Evolutionary conservation across 169 alveolate genomes (phyloP).

Genomic region (Eimeria praecox): DNA sequence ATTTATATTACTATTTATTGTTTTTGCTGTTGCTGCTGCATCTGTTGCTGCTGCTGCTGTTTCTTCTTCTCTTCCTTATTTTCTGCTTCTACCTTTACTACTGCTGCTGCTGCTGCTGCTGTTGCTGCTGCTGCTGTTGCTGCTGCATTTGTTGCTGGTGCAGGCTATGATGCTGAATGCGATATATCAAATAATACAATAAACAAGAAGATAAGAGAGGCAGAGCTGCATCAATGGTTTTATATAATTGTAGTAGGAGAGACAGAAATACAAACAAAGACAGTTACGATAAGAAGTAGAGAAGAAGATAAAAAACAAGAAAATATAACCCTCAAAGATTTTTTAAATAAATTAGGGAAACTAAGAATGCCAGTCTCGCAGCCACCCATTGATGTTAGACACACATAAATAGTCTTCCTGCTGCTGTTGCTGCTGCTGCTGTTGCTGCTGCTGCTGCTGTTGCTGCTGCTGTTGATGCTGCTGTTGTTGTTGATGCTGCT

Average conservation of each 20-base stretch:
- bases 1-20: too few species aligned
- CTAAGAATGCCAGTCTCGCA: background rate
- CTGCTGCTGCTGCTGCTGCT: background rate
- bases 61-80: too few species aligned
- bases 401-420: background rate
- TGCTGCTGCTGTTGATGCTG: background rate
- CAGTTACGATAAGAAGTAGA: slow-evolving; percentile 93
- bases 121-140: background rate
- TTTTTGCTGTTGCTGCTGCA: background rate
- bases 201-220: slow-evolving; percentile 97
- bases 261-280: slow-evolving; percentile 93
- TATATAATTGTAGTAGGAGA: slow-evolving; percentile 98
- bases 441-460: too few species aligned
- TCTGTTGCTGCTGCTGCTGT: background rate
- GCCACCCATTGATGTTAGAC: background rate
- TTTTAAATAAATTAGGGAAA: background rate
- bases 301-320: slow-evolving; percentile 75
- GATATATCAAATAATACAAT: slow-evolving; percentile 96
- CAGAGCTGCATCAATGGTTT: slow-evolving; percentile 97
- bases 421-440: too few species aligned
- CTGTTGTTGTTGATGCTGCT: slow-evolving; percentile 19
- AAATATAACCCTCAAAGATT: background rate
- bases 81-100: background rate
- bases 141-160: background rate
- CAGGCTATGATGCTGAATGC: slow-evolving; percentile 95